Percentiles rank a stretch among this genome's conserved stretches.
Conservation (phyloP, 306 rosid species). For the Chamaecrista fasciculata region DNA sequence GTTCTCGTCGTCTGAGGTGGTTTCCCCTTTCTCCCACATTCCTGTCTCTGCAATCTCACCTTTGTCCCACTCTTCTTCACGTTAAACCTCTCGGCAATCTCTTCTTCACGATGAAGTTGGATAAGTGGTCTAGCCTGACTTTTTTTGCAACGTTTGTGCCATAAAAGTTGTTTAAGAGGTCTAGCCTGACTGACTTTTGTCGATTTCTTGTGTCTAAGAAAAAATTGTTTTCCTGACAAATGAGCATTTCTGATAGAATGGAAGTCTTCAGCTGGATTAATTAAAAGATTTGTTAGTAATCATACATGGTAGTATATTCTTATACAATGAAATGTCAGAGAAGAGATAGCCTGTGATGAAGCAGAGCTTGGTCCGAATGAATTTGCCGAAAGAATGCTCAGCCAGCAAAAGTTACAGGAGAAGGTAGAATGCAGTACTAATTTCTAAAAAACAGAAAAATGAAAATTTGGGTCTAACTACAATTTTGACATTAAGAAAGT, state of each 20-base stretch:
- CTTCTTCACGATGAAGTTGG: no score
- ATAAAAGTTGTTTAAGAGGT: no score
- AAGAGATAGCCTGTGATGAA: conserved; percentile 90
- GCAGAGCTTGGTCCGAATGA: conserved; percentile 79
- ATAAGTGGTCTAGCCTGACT: background rate
- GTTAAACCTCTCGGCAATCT: no score
- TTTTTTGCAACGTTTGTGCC: background rate
- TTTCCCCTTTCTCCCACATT: no score
- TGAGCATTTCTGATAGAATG: background rate
- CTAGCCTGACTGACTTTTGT: background rate
- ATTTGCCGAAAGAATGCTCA: conserved; percentile 53
- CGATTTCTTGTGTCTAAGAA: background rate
- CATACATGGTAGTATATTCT: conserved; percentile 10
- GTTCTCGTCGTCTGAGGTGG: no score
- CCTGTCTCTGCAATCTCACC: no score
- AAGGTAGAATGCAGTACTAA: conserved; percentile 43
- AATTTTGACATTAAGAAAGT: conserved; percentile 16
- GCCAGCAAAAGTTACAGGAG: conserved; percentile 53
- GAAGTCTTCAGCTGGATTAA: background rate
- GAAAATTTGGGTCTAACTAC: background rate
- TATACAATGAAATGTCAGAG: conserved; percentile 46
- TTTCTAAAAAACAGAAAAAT: background rate
- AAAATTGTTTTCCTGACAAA: background rate
- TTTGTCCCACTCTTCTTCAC: no score
- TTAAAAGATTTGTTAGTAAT: conserved; percentile 1